Conservation (phyloP, 257 asterid genomes). For the Solanum ahanhuiri region DNA sequence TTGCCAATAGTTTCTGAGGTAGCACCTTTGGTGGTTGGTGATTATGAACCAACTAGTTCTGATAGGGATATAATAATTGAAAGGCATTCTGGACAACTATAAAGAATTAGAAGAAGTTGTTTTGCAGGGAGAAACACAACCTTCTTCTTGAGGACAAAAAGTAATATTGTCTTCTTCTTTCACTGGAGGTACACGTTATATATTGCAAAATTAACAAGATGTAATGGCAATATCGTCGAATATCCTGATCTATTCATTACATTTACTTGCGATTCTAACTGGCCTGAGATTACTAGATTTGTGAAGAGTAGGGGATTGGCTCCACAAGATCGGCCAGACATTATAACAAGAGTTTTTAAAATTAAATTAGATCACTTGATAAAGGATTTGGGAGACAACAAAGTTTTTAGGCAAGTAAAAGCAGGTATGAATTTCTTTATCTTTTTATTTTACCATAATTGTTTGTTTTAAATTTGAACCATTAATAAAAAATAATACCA, state of each 20-base stretch:
- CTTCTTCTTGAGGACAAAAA: not conserved
- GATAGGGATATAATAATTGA: not conserved
- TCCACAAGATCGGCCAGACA: not conserved
- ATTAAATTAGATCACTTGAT: not conserved
- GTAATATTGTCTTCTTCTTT: not conserved
- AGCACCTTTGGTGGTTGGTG: not conserved
- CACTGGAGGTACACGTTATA: not conserved
- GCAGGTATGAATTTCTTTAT: no score
- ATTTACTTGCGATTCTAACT: no score
- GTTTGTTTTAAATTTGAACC: no score
- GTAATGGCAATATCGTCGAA: not conserved
- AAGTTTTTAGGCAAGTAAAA: no score
- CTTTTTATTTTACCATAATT: no score
- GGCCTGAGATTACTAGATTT: not conserved
- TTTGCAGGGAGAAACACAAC: not conserved
- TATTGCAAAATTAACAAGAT: no score
- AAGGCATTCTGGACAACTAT: not conserved
- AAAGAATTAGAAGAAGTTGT: not conserved
- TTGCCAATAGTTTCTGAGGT: not conserved
- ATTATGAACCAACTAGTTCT: no score
- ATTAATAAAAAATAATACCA: no score
- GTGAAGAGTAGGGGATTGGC: no score
- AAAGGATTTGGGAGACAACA: not conserved
- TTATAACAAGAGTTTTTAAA: not conserved
- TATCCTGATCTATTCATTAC: not conserved